These are phyloP conservation scores for Pythium aristosporum DNA, from an alignment of 352 stramenopile species.

Conservation along the genomic window DNA sequence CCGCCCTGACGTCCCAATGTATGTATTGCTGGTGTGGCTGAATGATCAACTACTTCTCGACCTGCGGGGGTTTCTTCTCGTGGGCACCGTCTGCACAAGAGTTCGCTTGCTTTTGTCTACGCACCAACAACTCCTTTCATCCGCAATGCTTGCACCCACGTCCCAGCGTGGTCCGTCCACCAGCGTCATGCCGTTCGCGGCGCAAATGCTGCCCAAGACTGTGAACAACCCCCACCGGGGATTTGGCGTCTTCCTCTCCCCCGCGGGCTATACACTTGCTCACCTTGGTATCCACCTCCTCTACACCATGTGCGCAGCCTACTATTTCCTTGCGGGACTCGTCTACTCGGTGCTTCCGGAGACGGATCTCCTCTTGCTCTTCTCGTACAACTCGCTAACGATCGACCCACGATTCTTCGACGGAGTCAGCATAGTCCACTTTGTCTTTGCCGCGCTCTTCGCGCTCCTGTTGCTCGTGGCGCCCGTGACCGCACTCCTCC, in stretches of 20 bases:
- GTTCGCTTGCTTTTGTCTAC: too few relatives aligned
- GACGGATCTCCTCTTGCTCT: not conserved
- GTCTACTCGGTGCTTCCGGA: not conserved
- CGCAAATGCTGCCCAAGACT: not conserved
- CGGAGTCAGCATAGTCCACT: not conserved
- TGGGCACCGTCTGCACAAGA: too few relatives aligned
- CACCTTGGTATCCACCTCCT: slow-evolving; percentile 1
- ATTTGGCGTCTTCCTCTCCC: not conserved
- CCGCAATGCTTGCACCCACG: too few relatives aligned
- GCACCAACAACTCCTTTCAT: too few relatives aligned
- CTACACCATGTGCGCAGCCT: slow-evolving; percentile 1
- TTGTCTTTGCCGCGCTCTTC: not conserved
- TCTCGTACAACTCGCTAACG: not conserved
- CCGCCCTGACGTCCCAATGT: too few relatives aligned
- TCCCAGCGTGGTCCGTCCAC: too few relatives aligned
- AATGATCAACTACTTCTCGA: too few relatives aligned
- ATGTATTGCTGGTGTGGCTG: too few relatives aligned
- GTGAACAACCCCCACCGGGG: not conserved
- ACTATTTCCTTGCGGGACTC: not conserved
- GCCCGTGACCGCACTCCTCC: not conserved
- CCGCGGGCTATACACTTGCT: not conserved
- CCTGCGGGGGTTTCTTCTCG: too few relatives aligned
- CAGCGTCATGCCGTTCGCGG: not conserved
- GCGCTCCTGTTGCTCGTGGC: not conserved
- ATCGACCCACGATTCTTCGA: not conserved